Evolutionary conservation across 2,329 filamentous ascomycete genomes (phyloP).

Genomic region (Nothophoma quercina): DNA sequence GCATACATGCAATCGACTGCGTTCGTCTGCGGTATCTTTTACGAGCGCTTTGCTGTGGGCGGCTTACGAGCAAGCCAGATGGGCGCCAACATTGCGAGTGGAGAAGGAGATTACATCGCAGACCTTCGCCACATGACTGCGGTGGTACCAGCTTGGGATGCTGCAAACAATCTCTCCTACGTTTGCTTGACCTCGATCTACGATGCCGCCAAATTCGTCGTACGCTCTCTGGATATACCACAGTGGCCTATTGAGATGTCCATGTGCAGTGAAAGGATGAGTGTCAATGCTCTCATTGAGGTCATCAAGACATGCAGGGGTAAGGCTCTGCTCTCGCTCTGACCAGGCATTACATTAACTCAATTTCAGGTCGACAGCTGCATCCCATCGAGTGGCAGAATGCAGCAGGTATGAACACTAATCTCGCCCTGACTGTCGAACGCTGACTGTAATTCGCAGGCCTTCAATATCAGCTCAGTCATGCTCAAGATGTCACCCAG

Average conservation of each 20-base stretch:
- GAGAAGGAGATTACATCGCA: constrained; percentile 71
- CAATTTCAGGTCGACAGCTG: constrained; percentile 37
- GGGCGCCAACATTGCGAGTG: constrained; percentile 61
- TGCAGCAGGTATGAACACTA: constrained; percentile 48
- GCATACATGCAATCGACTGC: constrained; percentile 70
- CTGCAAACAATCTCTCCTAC: constrained; percentile 51
- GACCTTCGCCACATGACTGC: constrained; percentile 66
- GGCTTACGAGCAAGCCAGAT: constrained; percentile 69
- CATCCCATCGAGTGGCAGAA: constrained; percentile 53
- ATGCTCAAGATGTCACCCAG: constrained; percentile 46
- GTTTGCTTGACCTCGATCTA: constrained; percentile 73
- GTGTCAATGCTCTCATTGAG: constrained; percentile 67
- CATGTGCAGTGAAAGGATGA: constrained; percentile 72
- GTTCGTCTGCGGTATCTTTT: constrained; percentile 78
- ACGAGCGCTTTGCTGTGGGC: constrained; percentile 75
- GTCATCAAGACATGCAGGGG: constrained; percentile 50
- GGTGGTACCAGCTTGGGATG: constrained; percentile 66
- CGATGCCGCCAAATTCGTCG: constrained; percentile 75
- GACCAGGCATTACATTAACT: constrained; percentile 14
- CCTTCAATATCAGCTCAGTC: constrained; percentile 58
- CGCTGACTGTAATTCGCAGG: constrained; percentile 28
- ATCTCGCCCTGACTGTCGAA: not conserved
- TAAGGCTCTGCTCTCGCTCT: constrained; percentile 12
- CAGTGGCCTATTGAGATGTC: constrained; percentile 74
- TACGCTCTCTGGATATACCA: constrained; percentile 70